Evolutionary conservation across 306 rosid species (phyloP), one percentile per base, ranked within the genome.

Genomic region (Quercus cerris): DNA sequence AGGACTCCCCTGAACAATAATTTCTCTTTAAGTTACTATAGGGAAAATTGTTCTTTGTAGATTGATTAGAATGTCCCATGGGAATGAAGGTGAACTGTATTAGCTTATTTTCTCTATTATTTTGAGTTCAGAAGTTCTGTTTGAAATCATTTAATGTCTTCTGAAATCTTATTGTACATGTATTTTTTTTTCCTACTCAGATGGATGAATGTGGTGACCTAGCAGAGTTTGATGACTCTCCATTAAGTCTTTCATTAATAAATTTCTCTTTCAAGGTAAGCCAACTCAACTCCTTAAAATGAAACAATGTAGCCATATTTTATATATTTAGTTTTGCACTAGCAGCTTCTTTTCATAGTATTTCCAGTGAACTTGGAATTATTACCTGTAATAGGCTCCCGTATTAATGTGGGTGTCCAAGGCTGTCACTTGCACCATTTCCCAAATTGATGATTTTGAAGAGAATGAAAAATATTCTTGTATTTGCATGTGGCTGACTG

Each of bases 181-280:
- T 22, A 11, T 59, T 5, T 5, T 35, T 12, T 33, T 68, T 35
- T 19, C 12, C 27, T 68, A 19, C 52, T 33, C 52, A 68, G 72
- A 35, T 10, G 72, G 72, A 68, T 68, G 72, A 68, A 68, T 68
- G 72, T n/a, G 72, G 52, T 35, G 72, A 68, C 52, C 72, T 68
- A 33, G 72, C 72, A 13, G 72, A 68, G 52, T 68, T 68, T 68
- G 72, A 35, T 35, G 51, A 13, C 38, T 35, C 52, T 35, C 72
- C 72, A 33, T 33, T 68, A 33, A 35, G 49, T 68, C 72, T 68
- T 8, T 68, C 72, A 4, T 35, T 19, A 49, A 68, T 68, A 35
- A 68, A 68, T 68, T 68, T 68, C 52, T 68, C 72, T 19, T 68
- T 68, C 72, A 68, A 68, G 72, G 72, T 68, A 68, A 9, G 28